Evolutionary conservation across 768 basidiomycete species (phyloP), one percentile per base, ranked within the genome.

Genomic region (Lactarius psammicola): DNA sequence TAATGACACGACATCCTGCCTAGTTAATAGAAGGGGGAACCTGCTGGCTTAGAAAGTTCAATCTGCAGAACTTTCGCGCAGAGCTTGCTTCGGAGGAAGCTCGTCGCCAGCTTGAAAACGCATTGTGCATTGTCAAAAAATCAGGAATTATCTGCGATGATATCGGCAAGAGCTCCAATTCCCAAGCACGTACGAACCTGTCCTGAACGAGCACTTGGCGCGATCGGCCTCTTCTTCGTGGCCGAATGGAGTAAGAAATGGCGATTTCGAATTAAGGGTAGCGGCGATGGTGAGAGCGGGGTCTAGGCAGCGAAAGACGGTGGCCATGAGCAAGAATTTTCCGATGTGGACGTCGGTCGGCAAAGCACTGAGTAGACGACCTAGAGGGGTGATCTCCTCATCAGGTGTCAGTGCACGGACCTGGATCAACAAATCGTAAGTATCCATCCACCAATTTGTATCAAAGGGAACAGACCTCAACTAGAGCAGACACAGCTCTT

Each of bases 251-350:
- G 89, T 84, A 26, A 98, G 75, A 74, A 98, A 99, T 0, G 95
- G 96, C 1, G 92, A 93, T 75, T 98, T 98, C 0, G 92, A 89
- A 73, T 92, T 95, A 49, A 98, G 78, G 1, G 92, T 86, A 7
- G 96, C 96, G 18, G 94, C 94, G 65, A 99, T 95, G 6, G 96
- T 97, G 57, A 99, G 80, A n/a, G 94, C 96, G 1, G 95, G 93
- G 76, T 98, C 96, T 67, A 98, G 78, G 74, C 96, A 98, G 54
- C 86, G 85, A 75, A 98, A 92, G 44, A 94, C 74, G 2, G 89
- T 87, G 6, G 95, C 89, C 30, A 87, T 85, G 49, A 98, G 80
- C 18, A 98, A 80, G 74, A 98, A 91, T 78, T 98, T 97, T 44
- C 95, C 95, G 4, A 97, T 84, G 74, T 98, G 94, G 18, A 98